These are phyloP conservation scores for Phyllosticta citriasiana DNA, from an alignment of 2,329 filamentous ascomycete species.

Conservation along the genomic window DNA sequence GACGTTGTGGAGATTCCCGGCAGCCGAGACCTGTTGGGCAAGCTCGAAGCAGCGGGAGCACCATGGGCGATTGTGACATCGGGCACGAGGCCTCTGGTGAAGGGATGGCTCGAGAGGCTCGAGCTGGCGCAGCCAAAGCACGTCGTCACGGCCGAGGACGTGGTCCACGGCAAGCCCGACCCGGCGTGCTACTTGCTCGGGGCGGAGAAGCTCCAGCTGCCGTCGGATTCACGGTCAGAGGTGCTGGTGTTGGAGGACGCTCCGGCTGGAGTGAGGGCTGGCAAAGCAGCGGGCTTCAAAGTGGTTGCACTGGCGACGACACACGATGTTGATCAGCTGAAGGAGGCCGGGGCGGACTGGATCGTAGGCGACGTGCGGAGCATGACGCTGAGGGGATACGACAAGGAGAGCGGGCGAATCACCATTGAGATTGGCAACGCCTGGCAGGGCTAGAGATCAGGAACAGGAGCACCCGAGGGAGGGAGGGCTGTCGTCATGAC, in stretches of 20 bases:
- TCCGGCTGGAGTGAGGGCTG: constrained; percentile 72
- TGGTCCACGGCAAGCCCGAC: constrained; percentile 40
- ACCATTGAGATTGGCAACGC: constrained; percentile 60
- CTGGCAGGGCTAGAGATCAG: constrained; percentile 26
- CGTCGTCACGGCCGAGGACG: constrained; percentile 42
- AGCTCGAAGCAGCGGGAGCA: constrained; percentile 50
- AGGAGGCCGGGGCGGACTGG: constrained; percentile 74
- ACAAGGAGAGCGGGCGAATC: constrained; percentile 47
- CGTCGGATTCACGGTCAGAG: constrained; percentile 20
- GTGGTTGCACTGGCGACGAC: constrained; percentile 81
- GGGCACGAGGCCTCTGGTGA: constrained; percentile 38
- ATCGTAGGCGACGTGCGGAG: constrained; percentile 71
- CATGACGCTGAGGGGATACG: constrained; percentile 50
- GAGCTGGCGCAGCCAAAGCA: constrained; percentile 36
- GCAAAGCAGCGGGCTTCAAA: constrained; percentile 75
- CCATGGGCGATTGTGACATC: constrained; percentile 73
- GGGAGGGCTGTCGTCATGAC: neutral
- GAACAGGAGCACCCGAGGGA: neutral
- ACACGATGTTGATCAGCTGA: constrained; percentile 62
- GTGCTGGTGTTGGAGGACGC: constrained; percentile 83
- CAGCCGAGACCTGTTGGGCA: constrained; percentile 58
- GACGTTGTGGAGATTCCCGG: constrained; percentile 83
- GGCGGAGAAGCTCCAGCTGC: constrained; percentile 29
- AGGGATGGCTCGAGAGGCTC: constrained; percentile 42
- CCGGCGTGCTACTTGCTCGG: constrained; percentile 40